Evolutionary conservation across 352 stramenopile genomes (phyloP).

Genomic region (Globisporangium recalcitrans): DNA sequence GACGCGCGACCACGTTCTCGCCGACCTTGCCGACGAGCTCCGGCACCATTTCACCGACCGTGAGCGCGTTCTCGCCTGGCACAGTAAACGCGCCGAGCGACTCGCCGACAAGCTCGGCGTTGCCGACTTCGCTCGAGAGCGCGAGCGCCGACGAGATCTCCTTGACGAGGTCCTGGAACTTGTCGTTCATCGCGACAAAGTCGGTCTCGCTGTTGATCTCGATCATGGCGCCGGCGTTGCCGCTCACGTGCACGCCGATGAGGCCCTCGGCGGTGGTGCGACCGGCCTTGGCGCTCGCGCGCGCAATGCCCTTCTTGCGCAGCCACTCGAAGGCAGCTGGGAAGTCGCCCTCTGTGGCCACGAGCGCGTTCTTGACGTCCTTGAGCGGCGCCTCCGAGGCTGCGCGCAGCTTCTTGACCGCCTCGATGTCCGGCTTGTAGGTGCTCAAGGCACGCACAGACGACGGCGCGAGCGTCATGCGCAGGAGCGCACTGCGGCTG

Average conservation of each 20-base stretch:
- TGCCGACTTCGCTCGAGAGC: slow-evolving; percentile 16
- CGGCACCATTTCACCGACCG: slow-evolving; percentile 65
- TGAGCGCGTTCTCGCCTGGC: slow-evolving; percentile 29
- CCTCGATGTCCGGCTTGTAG: slow-evolving; percentile 76
- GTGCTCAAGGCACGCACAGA: slow-evolving; percentile 54
- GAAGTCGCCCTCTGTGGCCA: slow-evolving; percentile 75
- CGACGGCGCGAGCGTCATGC: slow-evolving; percentile 9
- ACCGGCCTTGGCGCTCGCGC: slow-evolving; percentile 71
- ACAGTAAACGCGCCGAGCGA: slow-evolving; percentile 41
- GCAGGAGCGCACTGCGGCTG: slow-evolving; percentile 8
- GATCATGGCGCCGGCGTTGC: slow-evolving; percentile 81
- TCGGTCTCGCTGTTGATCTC: slow-evolving; percentile 95
- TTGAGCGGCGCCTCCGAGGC: slow-evolving; percentile 85
- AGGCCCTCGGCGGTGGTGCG: slow-evolving; percentile 76
- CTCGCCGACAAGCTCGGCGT: slow-evolving; percentile 29
- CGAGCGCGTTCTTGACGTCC: slow-evolving; percentile 87
- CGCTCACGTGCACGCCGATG: slow-evolving; percentile 65
- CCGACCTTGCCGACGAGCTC: slow-evolving; percentile 81
- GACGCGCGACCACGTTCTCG: slow-evolving; percentile 82
- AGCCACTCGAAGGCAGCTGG: slow-evolving; percentile 85
- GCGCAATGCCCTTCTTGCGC: slow-evolving; percentile 84
- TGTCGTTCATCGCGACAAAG: slow-evolving; percentile 92
- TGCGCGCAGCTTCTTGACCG: slow-evolving; percentile 86
- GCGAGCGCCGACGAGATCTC: slow-evolving; percentile 45
- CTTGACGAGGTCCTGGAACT: slow-evolving; percentile 78